A percentile compares a stretch with the other conserved stretches of the same genome.
Evolutionary conservation across 2,329 filamentous ascomycete species (phyloP).

Genomic region (Eutypa lata): DNA sequence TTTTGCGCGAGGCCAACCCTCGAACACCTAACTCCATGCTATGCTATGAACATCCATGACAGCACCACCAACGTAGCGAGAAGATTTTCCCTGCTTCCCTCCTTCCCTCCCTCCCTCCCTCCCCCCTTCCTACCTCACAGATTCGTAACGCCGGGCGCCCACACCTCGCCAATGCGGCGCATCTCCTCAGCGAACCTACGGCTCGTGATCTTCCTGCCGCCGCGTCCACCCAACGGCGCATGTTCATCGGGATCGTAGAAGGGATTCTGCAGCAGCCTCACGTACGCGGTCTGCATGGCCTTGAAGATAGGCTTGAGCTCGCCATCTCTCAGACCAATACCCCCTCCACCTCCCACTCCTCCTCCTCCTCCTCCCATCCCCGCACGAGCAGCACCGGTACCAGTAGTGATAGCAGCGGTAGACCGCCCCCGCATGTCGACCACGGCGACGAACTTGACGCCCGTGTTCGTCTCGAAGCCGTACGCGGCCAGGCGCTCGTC

Average conservation of each 20-base stretch:
- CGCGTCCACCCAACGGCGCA: conserved; percentile 51
- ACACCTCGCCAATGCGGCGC: conserved; percentile 77
- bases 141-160: conserved; percentile 69
- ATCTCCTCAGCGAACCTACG: conserved; percentile 78
- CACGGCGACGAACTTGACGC: conserved; percentile 83
- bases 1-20: no score
- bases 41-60: no score
- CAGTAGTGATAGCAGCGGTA: conserved; percentile 26
- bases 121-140: conserved; percentile 39
- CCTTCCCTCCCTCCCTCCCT: neutral
- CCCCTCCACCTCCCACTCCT: conserved; percentile 37
- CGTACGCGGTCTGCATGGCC: conserved; percentile 90
- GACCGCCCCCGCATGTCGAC: conserved; percentile 83
- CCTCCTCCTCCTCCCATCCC: conserved; percentile 15
- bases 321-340: conserved; percentile 77
- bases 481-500: conserved; percentile 93
- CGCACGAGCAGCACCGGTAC: conserved; percentile 27
- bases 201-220: conserved; percentile 74
- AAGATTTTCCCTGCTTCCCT: no score
- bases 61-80: no score
- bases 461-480: conserved; percentile 95
- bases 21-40: no score
- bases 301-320: conserved; percentile 88
- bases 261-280: conserved; percentile 84
- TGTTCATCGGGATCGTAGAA: conserved; percentile 92